Evolutionary conservation across 495 filamentous ascomycete genomes (phyloP), one percentile per base, ranked within the genome.

Genomic region (Tetracladium marchalianum): DNA sequence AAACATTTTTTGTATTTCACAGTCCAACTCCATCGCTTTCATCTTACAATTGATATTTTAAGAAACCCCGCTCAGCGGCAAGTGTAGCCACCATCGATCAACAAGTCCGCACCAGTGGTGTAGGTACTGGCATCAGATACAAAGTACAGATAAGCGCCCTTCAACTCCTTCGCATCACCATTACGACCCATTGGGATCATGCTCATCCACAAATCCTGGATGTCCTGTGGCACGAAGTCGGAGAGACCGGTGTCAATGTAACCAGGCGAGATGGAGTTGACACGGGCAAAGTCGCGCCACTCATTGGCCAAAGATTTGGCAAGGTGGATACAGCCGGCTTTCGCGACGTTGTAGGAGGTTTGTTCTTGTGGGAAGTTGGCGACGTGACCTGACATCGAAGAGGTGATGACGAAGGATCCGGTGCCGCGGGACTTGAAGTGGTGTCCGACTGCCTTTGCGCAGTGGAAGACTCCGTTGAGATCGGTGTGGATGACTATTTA

Each of bases 141-240:
- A 50, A 90, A 61, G 59, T 88, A 90, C 6, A 88, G 80, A 61
- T 88, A 90, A 5, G 82, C 83, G 5, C 81, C 85, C 77, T 90
- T 90, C 33, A 90, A 61, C 74, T 90, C 85, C 72, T 87, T 85
- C 0, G 84, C 82, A 19, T 83, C 66, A 31, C 84, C 85, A 39
- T 84, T 69, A 13, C 85, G 73, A 16, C 80, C 81, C 70, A 89
- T 72, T 4, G 85, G 84, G 39, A 87, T 87, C 84, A 87, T 88
- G 49, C 64, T 69, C 54, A 71, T 70, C 85, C 85, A 89, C 41
- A 87, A 60, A 47, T 82, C 64, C 68, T 88, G 81, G 0, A 70
- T 75, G 62, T 87, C 70, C 64, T 78, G 51, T 36, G 76, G 73
- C 18, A 90, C 77, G 58, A 88, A 88, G 61, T 88, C 84, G 13